A percentile compares a stretch with the other conserved stretches of the same genome.
These are phyloP conservation scores for Neurospora sp. DNA, from an alignment of 495 filamentous ascomycete genomes.

Conservation along the genomic window DNA sequence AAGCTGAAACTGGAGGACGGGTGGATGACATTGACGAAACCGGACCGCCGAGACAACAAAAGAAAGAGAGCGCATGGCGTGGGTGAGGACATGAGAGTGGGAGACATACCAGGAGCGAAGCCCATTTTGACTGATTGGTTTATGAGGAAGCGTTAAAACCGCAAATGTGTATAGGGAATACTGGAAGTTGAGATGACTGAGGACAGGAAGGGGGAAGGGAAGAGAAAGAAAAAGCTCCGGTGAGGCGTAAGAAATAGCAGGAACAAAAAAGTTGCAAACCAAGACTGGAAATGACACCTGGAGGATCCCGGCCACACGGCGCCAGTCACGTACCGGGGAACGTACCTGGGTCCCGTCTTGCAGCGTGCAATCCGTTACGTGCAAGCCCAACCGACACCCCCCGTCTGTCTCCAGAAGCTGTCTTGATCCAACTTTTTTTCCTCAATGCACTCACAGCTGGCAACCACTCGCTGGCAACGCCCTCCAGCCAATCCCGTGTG, in stretches of 20 bases:
- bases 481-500: background rate
- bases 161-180: background rate
- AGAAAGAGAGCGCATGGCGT: slow-evolving; percentile 3
- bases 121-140: slow-evolving; percentile 31
- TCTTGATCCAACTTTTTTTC: background rate
- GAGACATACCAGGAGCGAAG: slow-evolving; percentile 32
- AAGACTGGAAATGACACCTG: background rate
- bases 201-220: slow-evolving; percentile 3
- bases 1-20: background rate
- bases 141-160: background rate
- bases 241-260: slow-evolving; percentile 6
- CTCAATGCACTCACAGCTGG: background rate
- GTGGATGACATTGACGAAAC: background rate
- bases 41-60: slow-evolving; percentile 1
- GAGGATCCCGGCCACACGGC: background rate
- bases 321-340: background rate
- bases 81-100: background rate
- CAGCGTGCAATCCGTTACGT: background rate
- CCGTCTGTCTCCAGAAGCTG: background rate
- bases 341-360: background rate
- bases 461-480: background rate
- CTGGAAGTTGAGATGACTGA: background rate
- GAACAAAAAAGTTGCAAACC: background rate
- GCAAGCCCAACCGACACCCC: background rate
- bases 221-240: slow-evolving; percentile 15